Percentiles rank a stretch among this genome's conserved stretches.
Evolutionary conservation across 768 basidiomycete species (phyloP).

Genomic region (Phylloporus rhodoxanthus): DNA sequence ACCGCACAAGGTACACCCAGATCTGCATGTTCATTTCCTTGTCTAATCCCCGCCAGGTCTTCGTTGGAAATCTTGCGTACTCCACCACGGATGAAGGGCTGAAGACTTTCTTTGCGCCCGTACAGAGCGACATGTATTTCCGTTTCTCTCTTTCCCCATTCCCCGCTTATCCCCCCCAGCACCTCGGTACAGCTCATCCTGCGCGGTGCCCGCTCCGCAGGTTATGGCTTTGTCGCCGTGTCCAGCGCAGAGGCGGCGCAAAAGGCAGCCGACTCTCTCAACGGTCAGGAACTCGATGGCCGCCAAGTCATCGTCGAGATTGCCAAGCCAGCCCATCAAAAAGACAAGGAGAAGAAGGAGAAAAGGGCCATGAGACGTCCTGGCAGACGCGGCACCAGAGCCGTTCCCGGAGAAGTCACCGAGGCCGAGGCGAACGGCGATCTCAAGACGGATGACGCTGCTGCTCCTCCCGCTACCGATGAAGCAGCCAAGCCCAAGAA

Average conservation of each 20-base stretch:
- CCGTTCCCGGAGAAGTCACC: conserved; percentile 83
- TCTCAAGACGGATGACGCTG: conserved; percentile 49
- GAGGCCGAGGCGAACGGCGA: conserved; percentile 88
- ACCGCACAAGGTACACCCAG: conserved; percentile 63
- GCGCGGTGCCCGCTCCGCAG: conserved; percentile 79
- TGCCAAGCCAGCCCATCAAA: conserved; percentile 86
- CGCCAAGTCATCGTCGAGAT: conserved; percentile 87
- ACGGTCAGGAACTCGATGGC: conserved; percentile 86
- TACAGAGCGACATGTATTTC: conserved; percentile 81
- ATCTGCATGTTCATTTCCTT: conserved; percentile 17
- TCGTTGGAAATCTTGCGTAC: conserved; percentile 94
- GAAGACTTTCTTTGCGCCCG: conserved; percentile 87
- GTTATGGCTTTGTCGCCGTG: conserved; percentile 91
- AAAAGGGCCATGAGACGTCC: conserved; percentile 74
- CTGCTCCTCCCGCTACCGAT: conserved; percentile 43
- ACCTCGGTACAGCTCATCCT: conserved; percentile 81
- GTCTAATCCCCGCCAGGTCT: conserved; percentile 52
- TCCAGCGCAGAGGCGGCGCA: conserved; percentile 75
- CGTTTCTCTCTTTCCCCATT: neutral
- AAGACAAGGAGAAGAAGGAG: conserved; percentile 73
- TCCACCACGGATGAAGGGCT: conserved; percentile 91
- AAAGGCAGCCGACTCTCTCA: conserved; percentile 77
- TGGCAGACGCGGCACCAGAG: conserved; percentile 80
- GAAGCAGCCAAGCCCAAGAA: conserved; percentile 67
- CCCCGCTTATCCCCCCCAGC: conserved; percentile 36